These are phyloP conservation scores for Lipomyces sp. DNA, from an alignment of 805 yeast genomes.

Conservation along the genomic window DNA sequence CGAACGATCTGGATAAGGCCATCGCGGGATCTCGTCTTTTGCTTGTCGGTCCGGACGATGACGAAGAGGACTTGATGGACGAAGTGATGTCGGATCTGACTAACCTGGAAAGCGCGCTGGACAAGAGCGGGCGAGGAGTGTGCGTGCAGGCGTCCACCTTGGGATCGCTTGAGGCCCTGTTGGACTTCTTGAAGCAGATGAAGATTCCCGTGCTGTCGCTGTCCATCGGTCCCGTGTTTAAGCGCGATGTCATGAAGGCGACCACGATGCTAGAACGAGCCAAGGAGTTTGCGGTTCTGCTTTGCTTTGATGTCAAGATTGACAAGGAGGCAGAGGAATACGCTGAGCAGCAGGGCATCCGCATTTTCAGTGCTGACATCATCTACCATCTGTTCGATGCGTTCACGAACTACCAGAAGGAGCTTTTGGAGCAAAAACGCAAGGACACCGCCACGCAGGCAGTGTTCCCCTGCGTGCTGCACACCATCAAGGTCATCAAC, in stretches of 20 bases:
- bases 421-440: conserved; percentile 85
- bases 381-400: conserved; percentile 95
- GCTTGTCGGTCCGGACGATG: conserved; percentile 95
- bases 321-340: conserved; percentile 99
- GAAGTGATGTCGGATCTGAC: conserved; percentile 98
- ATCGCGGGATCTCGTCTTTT: conserved; percentile 97
- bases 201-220: conserved; percentile 99
- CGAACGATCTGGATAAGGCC: conserved; percentile 95
- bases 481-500: conserved; percentile 93
- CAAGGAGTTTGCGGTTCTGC: conserved; percentile 93
- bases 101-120: conserved; percentile 90
- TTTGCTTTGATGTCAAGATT: conserved; percentile 94
- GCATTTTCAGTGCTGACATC: conserved; percentile 91
- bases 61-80: conserved; percentile 95
- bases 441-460: conserved; percentile 84
- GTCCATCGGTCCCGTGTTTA: conserved; percentile 96
- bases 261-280: conserved; percentile 96
- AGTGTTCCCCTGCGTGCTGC: conserved; percentile 90
- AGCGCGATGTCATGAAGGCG: conserved; percentile 97
- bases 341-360: conserved; percentile 88
- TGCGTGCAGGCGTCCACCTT: conserved; percentile 97
- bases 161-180: conserved; percentile 95
- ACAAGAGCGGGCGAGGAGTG: conserved; percentile 93
- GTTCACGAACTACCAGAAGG: conserved; percentile 86
- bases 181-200: conserved; percentile 96